phyloP scores from a whole-genome alignment of 1,284 basidiomycete species.

The Porodaedalea pini region DNA sequence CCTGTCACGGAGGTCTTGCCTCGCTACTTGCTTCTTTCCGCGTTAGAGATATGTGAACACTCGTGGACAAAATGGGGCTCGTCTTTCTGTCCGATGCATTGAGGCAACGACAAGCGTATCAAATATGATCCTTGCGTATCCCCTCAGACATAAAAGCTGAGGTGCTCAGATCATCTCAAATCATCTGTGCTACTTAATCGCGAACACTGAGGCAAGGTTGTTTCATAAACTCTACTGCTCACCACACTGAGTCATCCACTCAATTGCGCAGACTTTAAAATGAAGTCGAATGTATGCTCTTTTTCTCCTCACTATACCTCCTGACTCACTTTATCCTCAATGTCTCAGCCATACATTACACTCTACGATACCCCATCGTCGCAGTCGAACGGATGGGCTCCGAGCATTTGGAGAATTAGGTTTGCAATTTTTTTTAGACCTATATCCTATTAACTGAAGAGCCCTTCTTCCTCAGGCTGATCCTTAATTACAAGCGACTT shows the following conservation, averaged over 20 bases:
- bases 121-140: neutral
- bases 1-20: neutral
- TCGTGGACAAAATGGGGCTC: neutral
- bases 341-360: constrained; percentile 48
- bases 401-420: constrained; percentile 63
- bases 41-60: constrained; percentile 1
- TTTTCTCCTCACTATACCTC: neutral
- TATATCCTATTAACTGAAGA: neutral
- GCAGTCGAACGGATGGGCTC: constrained; percentile 61
- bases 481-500: constrained; percentile 69
- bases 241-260: constrained; percentile 1
- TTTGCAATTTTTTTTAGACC: constrained; percentile 19
- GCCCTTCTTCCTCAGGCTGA: constrained; percentile 43
- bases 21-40: constrained; percentile 18
- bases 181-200: constrained; percentile 9
- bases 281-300: constrained; percentile 16
- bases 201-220: constrained; percentile 1
- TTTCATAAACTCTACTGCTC: neutral
- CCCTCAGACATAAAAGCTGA: constrained; percentile 14
- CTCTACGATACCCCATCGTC: constrained; percentile 62
- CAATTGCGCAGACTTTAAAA: constrained; percentile 11
- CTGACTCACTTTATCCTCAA: neutral
- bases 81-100: neutral
- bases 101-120: constrained; percentile 10
- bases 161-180: constrained; percentile 16